Base-by-base conservation (phyloP, 192 early-diverging fungal species). In the Coemansia guatemalensis region DNA sequence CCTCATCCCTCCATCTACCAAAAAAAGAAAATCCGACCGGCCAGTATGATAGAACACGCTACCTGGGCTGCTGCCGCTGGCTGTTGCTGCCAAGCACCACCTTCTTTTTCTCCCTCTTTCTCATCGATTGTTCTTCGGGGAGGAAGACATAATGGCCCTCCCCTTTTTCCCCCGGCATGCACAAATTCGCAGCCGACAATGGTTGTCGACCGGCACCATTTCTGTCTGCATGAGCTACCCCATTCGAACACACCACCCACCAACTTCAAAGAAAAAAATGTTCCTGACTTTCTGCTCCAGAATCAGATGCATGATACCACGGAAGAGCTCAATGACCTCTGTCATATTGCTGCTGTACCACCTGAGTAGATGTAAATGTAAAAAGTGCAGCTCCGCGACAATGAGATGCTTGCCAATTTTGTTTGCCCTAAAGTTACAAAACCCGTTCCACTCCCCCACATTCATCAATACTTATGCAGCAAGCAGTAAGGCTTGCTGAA, bases 101-200 rank as follows among this genome's bases (percentile, higher is more conserved):
- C 33, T 60, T 23, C 20, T 47, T 47, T 44, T 17, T 58, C 52
- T 51, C 53, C 39, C 47, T 52, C 58, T 62, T 60, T 60, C 59
- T 26, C 48, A 60, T 60, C 29, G n/a, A 65, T 67, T 66, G 70
- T 65, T 8, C 63, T 60, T 24, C 44, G 18, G 23, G 50, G 22
- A 20, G 21, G 1, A 44, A 12, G 53, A 50, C 50, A 68, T 60
- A 48, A 61, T 50, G 53, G 5, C 57, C 21, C 56, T 53, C 35
- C 65, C 65, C 32, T 33, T 41, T 50, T 60, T 53, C 32, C 24
- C 30, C 56, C 65, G 57, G 32, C 64, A 74, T 68, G 65, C 60
- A 61, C 62, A 56, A 74, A 25, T 24, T 64, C 68, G 60, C 27
- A 53, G 21, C 17, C 21, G 11, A 53, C 26, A 53, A 56, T 33